A percentile compares a stretch with the other conserved stretches of the same genome.
Conservation (phyloP, 164 flowering plant genomes). For the Aristolochia contorta region DNA sequence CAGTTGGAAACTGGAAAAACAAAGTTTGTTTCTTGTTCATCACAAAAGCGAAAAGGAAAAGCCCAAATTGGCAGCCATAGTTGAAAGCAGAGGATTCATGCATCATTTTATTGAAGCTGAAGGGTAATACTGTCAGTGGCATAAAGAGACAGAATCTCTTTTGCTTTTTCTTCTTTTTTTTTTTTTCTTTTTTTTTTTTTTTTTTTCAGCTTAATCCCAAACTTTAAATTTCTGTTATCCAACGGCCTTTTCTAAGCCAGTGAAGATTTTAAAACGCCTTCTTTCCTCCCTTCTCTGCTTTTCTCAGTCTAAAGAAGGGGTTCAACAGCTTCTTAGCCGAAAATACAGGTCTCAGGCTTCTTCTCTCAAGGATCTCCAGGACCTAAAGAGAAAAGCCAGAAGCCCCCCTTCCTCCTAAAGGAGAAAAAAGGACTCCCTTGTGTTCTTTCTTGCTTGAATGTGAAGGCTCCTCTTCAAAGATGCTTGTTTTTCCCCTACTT, state of each 20-base stretch:
- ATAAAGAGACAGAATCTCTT: too few species aligned
- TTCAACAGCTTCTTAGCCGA: slow-evolving; percentile 10
- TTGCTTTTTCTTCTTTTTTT: slow-evolving; percentile 5
- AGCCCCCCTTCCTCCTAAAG: slow-evolving; percentile 12
- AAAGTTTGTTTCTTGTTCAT: neutral
- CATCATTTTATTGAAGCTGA: slow-evolving; percentile 29
- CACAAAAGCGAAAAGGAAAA: slow-evolving; percentile 5
- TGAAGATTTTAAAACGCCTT: slow-evolving; percentile 6
- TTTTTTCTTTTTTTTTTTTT: slow-evolving; percentile 15
- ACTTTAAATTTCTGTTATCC: slow-evolving; percentile 64
- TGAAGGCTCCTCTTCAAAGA: slow-evolving; percentile 51
- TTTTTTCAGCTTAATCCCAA: slow-evolving; percentile 16
- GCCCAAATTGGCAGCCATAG: neutral
- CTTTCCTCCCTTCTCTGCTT: slow-evolving; percentile 7
- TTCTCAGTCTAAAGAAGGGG: slow-evolving; percentile 15
- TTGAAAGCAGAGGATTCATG: slow-evolving; percentile 50
- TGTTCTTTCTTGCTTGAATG: slow-evolving; percentile 55
- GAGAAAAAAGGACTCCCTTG: slow-evolving; percentile 17
- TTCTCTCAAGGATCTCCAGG: slow-evolving; percentile 4
- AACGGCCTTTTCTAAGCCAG: slow-evolving; percentile 30
- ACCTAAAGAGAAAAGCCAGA: slow-evolving; percentile 13
- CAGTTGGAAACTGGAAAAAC: too few species aligned
- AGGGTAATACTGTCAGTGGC: slow-evolving; percentile 21
- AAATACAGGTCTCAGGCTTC: slow-evolving; percentile 5
- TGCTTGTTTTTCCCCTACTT: slow-evolving; percentile 41